These are phyloP conservation scores for Solanum appendiculatum DNA, from an alignment of 257 asterid species.

Conservation along the genomic window DNA sequence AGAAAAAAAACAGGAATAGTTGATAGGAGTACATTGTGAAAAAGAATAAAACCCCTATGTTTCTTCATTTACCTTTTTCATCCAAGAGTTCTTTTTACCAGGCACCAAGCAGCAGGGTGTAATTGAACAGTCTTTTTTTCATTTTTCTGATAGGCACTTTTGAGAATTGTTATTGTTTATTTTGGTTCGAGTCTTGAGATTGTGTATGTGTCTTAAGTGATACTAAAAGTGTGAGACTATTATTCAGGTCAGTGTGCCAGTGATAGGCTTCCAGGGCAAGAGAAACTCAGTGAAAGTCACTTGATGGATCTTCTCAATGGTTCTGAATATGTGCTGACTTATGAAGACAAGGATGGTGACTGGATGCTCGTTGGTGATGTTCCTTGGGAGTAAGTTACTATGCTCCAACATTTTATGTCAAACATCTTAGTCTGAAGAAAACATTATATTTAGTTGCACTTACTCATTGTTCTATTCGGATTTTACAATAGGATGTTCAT, in stretches of 20 bases:
- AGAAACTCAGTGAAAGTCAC: constrained; percentile 41
- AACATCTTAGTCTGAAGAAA: background rate
- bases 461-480: background rate
- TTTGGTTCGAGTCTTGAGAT: background rate
- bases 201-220: background rate
- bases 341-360: constrained; percentile 74
- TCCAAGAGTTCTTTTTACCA: background rate
- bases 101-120: background rate
- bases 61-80: background rate
- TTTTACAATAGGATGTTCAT: constrained; percentile 62
- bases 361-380: constrained; percentile 96
- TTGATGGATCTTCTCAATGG: constrained; percentile 56
- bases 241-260: constrained; percentile 46
- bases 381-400: constrained; percentile 69
- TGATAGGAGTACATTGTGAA: background rate
- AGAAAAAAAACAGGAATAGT: background rate
- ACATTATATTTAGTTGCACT: background rate
- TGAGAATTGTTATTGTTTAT: background rate
- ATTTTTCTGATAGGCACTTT: background rate
- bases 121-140: background rate
- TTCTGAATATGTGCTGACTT: constrained; percentile 63
- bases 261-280: constrained; percentile 38
- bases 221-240: background rate
- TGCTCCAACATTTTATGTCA: background rate
- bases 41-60: background rate